Evolutionary conservation across 352 stramenopile species (phyloP).

Genomic region (Pythium vanterpoolii): DNA sequence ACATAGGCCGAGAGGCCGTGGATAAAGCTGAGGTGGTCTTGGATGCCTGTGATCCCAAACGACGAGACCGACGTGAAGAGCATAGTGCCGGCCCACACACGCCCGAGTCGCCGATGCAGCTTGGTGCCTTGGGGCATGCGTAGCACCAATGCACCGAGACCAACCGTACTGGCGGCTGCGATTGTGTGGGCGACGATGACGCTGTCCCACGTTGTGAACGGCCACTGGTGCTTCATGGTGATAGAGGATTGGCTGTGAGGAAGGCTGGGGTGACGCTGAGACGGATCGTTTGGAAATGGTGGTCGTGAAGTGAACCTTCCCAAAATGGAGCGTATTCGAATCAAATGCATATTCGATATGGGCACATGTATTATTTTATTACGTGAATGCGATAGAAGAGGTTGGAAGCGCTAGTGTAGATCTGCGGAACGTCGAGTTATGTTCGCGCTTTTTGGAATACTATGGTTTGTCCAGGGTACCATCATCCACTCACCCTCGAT

Average conservation of each 20-base stretch:
- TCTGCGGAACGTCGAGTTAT: neutral
- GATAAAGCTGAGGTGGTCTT: neutral
- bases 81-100: constrained; percentile 15
- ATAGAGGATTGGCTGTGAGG: neutral
- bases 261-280: neutral
- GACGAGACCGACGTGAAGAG: constrained; percentile 12
- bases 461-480: neutral
- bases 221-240: neutral
- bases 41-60: constrained; percentile 2
- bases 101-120: neutral
- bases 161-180: neutral
- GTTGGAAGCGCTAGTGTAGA: neutral
- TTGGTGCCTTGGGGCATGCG: constrained; percentile 6
- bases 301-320: too few species aligned
- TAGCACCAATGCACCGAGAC: constrained; percentile 3
- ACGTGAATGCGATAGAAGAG: neutral
- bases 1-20: constrained; percentile 10
- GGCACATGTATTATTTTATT: neutral
- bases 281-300: neutral
- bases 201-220: constrained; percentile 11
- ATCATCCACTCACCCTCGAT: neutral
- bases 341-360: neutral
- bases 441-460: neutral
- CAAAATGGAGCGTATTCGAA: too few species aligned
- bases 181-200: constrained; percentile 10